These are phyloP conservation scores for Populus tomentosa DNA, from an alignment of 441 rosid species.

Conservation along the genomic window DNA sequence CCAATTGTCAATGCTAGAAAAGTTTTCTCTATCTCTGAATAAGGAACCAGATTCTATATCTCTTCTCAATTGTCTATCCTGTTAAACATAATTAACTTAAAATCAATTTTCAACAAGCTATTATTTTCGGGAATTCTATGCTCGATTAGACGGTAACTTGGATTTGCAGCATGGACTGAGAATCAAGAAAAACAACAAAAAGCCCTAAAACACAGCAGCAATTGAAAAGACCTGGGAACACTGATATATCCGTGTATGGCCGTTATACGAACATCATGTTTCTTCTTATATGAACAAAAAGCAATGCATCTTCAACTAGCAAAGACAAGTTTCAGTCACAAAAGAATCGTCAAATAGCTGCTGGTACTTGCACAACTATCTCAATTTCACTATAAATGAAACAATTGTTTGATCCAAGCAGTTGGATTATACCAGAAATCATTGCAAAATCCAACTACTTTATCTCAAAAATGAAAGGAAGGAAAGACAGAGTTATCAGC, in stretches of 20 bases:
- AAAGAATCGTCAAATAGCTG: background rate
- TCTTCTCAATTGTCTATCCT: slow-evolving; percentile 10
- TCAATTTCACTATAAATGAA: background rate
- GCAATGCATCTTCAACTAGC: background rate
- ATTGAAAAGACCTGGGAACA: background rate
- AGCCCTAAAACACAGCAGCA: background rate
- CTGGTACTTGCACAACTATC: background rate
- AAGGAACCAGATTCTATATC: background rate
- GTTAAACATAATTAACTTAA: background rate
- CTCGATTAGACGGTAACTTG: background rate
- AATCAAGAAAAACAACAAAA: background rate
- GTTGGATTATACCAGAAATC: background rate
- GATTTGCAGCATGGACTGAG: background rate
- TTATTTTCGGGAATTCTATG: background rate
- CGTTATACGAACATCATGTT: background rate
- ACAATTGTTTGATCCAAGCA: background rate
- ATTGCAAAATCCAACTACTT: background rate
- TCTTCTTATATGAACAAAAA: too few relatives aligned
- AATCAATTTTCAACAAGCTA: background rate
- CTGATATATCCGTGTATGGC: too few relatives aligned
- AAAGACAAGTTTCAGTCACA: background rate
- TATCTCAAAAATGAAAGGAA: background rate
- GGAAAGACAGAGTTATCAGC: background rate
- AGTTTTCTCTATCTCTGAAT: background rate
- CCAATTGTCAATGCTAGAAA: slow-evolving; percentile 9